Conservation (phyloP, 2,329 filamentous ascomycete genomes). For the Fusarium sp. region DNA sequence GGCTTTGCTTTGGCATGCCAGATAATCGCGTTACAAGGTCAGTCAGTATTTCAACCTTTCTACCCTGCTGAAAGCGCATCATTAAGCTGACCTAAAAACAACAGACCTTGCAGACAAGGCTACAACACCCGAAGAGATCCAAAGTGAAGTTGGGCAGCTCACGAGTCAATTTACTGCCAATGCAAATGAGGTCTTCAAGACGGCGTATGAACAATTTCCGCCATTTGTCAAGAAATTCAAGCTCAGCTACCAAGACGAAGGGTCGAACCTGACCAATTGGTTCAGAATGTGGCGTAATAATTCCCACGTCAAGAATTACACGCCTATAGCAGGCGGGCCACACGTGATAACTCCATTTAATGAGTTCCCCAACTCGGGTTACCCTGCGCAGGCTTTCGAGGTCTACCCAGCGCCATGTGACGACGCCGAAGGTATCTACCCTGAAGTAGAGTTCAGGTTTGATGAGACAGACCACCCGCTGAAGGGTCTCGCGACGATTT, state of each 20-base stretch:
- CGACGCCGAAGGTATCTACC: neutral
- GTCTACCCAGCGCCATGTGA: neutral
- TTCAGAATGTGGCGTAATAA: neutral
- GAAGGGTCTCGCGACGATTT: rapidly evolving
- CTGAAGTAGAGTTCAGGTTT: neutral
- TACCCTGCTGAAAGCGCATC: neutral
- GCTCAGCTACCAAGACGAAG: rapidly evolving
- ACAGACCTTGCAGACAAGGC: neutral
- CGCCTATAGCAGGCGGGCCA: neutral
- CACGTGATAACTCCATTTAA: neutral
- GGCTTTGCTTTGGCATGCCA: neutral
- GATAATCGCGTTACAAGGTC: neutral
- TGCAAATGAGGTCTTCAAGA: rapidly evolving
- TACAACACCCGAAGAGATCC: neutral
- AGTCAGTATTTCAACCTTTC: rapidly evolving
- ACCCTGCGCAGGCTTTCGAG: neutral
- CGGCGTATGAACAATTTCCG: rapidly evolving
- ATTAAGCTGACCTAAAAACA: rapidly evolving
- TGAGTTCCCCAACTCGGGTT: too few species aligned
- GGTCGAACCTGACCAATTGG: neutral
- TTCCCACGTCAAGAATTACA: neutral
- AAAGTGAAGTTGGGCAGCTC: rapidly evolving
- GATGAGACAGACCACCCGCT: neutral
- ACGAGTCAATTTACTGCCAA: rapidly evolving
- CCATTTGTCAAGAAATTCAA: neutral